Evolutionary conservation across 1,284 basidiomycete genomes (phyloP).

Genomic region (Rhodotorula sp.): DNA sequence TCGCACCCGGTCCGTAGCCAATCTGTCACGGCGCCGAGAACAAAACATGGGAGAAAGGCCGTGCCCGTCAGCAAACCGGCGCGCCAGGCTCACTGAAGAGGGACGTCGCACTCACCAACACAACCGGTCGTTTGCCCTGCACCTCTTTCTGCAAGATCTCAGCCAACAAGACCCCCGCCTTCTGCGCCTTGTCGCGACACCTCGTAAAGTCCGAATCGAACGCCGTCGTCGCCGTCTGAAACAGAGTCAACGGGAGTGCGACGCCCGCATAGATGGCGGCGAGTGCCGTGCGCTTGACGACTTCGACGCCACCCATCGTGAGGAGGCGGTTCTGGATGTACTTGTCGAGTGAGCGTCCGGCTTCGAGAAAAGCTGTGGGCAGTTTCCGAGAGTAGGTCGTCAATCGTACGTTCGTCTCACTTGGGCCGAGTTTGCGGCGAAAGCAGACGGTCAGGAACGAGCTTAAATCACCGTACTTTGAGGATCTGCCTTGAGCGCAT

Average conservation of each 20-base stretch:
- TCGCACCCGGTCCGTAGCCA: conserved; percentile 57
- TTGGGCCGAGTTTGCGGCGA: not conserved
- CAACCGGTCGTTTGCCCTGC: conserved; percentile 58
- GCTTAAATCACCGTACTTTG: conserved; percentile 46
- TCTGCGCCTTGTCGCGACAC: conserved; percentile 54
- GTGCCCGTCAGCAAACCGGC: too few species aligned
- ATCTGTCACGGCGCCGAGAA: conserved; percentile 33
- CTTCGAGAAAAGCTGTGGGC: conserved; percentile 47
- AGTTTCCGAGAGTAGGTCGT: too few species aligned
- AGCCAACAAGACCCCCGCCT: conserved; percentile 57
- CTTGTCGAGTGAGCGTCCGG: conserved; percentile 52
- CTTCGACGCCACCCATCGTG: conserved; percentile 51
- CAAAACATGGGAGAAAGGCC: not conserved
- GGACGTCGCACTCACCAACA: conserved; percentile 45
- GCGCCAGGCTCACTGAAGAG: too few species aligned
- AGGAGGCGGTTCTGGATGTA: conserved; percentile 50
- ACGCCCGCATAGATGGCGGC: conserved; percentile 57
- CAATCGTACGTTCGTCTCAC: not conserved
- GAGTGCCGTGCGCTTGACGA: conserved; percentile 58
- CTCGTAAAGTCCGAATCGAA: conserved; percentile 51
- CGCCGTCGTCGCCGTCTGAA: conserved; percentile 46
- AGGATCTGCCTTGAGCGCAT: conserved; percentile 51
- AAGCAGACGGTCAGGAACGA: not conserved
- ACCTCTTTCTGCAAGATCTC: conserved; percentile 57
- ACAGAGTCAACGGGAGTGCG: conserved; percentile 53